Conservation (phyloP, 176 grass and related monocot genomes). For the Musa beccarii region DNA sequence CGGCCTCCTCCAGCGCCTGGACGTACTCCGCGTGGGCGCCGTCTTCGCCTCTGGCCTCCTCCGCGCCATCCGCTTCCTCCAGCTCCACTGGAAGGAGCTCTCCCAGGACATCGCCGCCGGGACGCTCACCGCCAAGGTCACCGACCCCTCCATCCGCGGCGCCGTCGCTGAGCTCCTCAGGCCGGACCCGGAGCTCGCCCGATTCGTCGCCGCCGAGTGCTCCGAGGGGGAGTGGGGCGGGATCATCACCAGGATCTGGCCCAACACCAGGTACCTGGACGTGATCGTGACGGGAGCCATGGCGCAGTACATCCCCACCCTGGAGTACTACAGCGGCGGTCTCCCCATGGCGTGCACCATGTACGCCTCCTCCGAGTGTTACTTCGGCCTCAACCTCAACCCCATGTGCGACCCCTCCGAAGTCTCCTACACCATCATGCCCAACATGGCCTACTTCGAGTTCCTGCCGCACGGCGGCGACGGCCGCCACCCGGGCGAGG, state of each 20-base stretch:
- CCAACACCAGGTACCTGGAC: constrained; percentile 20
- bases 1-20: constrained; percentile 21
- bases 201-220: constrained; percentile 8
- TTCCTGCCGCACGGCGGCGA: constrained; percentile 32
- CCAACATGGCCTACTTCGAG: constrained; percentile 75
- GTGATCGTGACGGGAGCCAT: constrained; percentile 65
- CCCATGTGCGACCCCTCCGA: constrained; percentile 54
- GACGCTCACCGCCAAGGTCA: constrained; percentile 6
- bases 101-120: constrained; percentile 11
- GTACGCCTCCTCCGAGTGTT: constrained; percentile 67
- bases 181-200: constrained; percentile 6
- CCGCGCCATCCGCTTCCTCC: constrained; percentile 22
- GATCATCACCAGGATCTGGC: constrained; percentile 22
- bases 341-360: constrained; percentile 61
- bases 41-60: constrained; percentile 22
- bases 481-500: not conserved
- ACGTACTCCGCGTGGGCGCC: constrained; percentile 14
- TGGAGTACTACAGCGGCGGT: constrained; percentile 47
- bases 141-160: constrained; percentile 8
- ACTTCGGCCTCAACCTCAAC: constrained; percentile 51
- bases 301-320: constrained; percentile 68
- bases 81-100: constrained; percentile 18
- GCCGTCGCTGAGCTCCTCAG: constrained; percentile 6
- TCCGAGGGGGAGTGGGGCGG: constrained; percentile 1
- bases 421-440: constrained; percentile 70